phyloP scores from a whole-genome alignment of 2,329 filamentous ascomycete species.

The Graphilbum sp. region DNA sequence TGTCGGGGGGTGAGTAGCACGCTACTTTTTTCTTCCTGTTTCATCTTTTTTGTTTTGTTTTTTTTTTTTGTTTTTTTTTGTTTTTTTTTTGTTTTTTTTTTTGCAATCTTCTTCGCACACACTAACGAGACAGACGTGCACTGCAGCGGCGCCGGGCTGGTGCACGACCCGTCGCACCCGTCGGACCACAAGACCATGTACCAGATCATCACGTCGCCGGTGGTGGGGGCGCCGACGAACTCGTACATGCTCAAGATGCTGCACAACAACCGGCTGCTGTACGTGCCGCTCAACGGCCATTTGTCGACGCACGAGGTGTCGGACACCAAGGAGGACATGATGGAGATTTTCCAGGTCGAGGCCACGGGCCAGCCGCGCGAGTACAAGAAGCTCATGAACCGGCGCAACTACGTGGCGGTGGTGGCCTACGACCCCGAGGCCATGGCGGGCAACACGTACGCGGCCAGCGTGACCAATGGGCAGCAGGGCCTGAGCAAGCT shows the following conservation, averaged over 20 bases:
- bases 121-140: slow-evolving; percentile 48
- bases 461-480: slow-evolving; percentile 12
- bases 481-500: slow-evolving; percentile 42
- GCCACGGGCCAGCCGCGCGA: slow-evolving; percentile 71
- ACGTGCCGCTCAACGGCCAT: slow-evolving; percentile 77
- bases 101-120: background rate
- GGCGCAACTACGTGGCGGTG: slow-evolving; percentile 82
- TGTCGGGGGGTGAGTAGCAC: slow-evolving; percentile 74
- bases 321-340: slow-evolving; percentile 99
- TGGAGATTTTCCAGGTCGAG: slow-evolving; percentile 97
- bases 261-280: slow-evolving; percentile 87
- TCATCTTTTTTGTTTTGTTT: background rate
- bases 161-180: slow-evolving; percentile 85
- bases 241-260: slow-evolving; percentile 83
- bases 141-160: slow-evolving; percentile 75
- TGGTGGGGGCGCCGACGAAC: slow-evolving; percentile 76
- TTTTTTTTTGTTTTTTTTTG: background rate
- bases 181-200: slow-evolving; percentile 99
- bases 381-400: slow-evolving; percentile 80
- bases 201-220: slow-evolving; percentile 75
- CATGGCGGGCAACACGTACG: slow-evolving; percentile 24
- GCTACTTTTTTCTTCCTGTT: too few species aligned
- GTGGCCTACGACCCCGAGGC: slow-evolving; percentile 88
- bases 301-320: slow-evolving; percentile 55
- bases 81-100: background rate